Conservation (phyloP, 1,139 yeast species). For the Protomyces macrosporus region DNA sequence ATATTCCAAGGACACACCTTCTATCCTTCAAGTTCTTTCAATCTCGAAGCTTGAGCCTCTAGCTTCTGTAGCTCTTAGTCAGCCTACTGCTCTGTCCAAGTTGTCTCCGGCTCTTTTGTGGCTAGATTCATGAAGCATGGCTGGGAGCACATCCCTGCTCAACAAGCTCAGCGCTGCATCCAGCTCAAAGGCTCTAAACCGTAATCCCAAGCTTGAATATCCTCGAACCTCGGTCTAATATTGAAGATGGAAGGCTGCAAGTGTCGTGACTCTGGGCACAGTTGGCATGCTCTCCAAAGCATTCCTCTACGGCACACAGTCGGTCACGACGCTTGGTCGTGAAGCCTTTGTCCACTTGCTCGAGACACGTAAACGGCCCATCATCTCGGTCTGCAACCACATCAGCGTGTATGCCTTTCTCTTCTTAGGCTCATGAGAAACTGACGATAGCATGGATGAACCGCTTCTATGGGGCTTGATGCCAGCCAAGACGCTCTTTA, state of each 20-base stretch:
- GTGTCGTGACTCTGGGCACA: slow-evolving; percentile 17
- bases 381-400: slow-evolving; percentile 76
- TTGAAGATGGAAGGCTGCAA: slow-evolving; percentile 17
- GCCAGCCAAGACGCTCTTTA: slow-evolving; percentile 62
- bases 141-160: not conserved
- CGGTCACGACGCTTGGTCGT: slow-evolving; percentile 11
- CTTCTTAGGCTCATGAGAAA: not conserved
- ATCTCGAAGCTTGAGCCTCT: no score
- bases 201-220: not conserved
- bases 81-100: no score
- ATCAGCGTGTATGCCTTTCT: slow-evolving; percentile 56
- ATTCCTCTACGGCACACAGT: slow-evolving; percentile 7
- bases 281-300: slow-evolving; percentile 24
- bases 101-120: no score
- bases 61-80: no score
- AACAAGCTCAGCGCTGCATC: slow-evolving; percentile 8
- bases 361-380: slow-evolving; percentile 54
- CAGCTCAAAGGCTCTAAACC: slow-evolving; percentile 19
- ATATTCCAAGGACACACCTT: no score
- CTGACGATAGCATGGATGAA: slow-evolving; percentile 57
- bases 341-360: slow-evolving; percentile 26
- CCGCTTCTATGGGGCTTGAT: slow-evolving; percentile 85
- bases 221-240: not conserved
- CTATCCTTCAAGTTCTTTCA: no score
- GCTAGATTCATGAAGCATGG: not conserved